Conservation (phyloP, 2,329 filamentous ascomycete species). For the Colletotrichum sp. region DNA sequence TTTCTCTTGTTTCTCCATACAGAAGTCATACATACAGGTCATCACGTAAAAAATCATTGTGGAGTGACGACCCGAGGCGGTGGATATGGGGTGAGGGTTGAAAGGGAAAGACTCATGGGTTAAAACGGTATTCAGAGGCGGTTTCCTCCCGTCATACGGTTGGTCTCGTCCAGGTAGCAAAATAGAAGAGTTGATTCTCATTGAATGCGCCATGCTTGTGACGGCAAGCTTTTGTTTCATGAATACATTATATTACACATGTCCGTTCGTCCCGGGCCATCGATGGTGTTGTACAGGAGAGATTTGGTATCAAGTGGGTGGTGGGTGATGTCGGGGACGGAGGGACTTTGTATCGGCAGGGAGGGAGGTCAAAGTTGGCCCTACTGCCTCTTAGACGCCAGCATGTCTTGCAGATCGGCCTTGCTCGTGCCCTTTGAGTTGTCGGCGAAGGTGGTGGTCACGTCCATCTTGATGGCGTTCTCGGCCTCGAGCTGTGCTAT, state of each 20-base stretch:
- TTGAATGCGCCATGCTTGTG: neutral
- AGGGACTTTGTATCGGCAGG: neutral
- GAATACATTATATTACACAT: slow-evolving; percentile 16
- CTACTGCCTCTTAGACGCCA: slow-evolving; percentile 29
- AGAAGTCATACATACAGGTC: slow-evolving; percentile 19
- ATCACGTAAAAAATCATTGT: slow-evolving; percentile 18
- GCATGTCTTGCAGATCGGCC: slow-evolving; percentile 43
- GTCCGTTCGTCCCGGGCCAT: neutral
- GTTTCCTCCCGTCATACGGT: neutral
- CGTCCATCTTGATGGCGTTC: slow-evolving; percentile 68
- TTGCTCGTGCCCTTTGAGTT: slow-evolving; percentile 31
- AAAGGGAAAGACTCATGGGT: neutral
- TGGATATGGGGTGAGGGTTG: neutral
- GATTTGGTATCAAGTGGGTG: neutral
- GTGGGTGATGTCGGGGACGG: neutral
- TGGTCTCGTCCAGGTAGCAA: slow-evolving; percentile 7
- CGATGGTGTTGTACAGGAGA: slow-evolving; percentile 7
- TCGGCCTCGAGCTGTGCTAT: slow-evolving; percentile 77
- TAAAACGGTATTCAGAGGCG: slow-evolving; percentile 9
- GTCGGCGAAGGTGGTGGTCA: slow-evolving; percentile 38
- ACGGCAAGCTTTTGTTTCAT: neutral
- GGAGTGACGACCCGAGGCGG: neutral
- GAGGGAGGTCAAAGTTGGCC: neutral
- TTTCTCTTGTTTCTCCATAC: slow-evolving; percentile 21
- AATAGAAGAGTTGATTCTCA: slow-evolving; percentile 15